Base-by-base conservation (phyloP, 306 rosid genomes). In the Malus orientalis region DNA sequence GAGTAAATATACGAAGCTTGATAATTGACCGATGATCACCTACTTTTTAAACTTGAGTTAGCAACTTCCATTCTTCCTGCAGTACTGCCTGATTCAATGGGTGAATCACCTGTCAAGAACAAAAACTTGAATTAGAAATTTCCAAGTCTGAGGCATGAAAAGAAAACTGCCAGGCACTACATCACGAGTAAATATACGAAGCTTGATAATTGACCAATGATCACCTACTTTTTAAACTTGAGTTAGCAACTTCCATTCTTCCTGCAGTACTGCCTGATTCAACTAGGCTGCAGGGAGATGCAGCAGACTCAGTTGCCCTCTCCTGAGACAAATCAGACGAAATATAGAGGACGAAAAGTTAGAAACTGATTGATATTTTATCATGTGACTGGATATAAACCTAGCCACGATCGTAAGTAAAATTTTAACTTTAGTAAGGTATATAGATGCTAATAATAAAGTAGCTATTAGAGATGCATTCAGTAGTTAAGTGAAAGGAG, bases 51-150 rank as follows among this genome's bases (percentile, higher is more conserved):
- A 79, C 77, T 76, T 79, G 84, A 84, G 84, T 64, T 72, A 77
- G 67, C 82, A 80, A 80, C 82, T 69, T 81, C 86, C 79, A 69
- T 53, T 80, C 84, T 27, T 27, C 29, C 29, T 27, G 25, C 25
- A 25, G 25, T 25, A 25, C 25, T 25, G 25, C 25, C 25, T 25
- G 25, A 25, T 25, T 25, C 25, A 25, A 81, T 69, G 70, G 40
- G 74, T 74, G 79, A 81, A 87, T 82, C 84, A 81, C 89, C 98
- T 86, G 89, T 71, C 67, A 81, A 36, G 49, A 73, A 76, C 66
- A 78, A 49, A 49, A 49, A 49, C 20, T 49, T 15, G 20, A 49
- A 49, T 49, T 14, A 49, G 20, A 49, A 49, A 16, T 6, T 49
- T 38, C 13, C 30, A 67, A 40, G 27, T 23, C 6, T 8, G 3